A percentile compares a stretch with the other conserved stretches of the same genome.
phyloP scores from a whole-genome alignment of 257 asterid genomes.

The Gentiana straminea region DNA sequence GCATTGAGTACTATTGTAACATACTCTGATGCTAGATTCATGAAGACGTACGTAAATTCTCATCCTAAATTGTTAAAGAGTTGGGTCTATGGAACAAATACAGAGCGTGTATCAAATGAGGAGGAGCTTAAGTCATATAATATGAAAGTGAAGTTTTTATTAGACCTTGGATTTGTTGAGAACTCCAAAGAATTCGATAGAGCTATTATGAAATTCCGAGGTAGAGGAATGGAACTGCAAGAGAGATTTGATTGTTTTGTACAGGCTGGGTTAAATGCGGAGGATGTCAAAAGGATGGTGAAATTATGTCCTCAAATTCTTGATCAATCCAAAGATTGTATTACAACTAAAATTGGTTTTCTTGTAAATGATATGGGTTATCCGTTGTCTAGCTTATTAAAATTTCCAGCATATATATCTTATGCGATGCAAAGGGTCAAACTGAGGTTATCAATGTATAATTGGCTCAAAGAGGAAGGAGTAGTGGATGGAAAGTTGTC shows the following conservation, averaged over 20 bases:
- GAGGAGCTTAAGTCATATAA: conserved; percentile 12
- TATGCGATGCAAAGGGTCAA: conserved; percentile 41
- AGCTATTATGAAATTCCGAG: conserved; percentile 43
- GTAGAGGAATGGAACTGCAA: conserved; percentile 54
- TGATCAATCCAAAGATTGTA: conserved; percentile 40
- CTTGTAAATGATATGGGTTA: conserved; percentile 41
- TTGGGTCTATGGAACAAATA: conserved; percentile 39
- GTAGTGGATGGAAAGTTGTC: conserved; percentile 35
- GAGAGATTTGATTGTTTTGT: conserved; percentile 60
- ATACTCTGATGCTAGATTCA: too few species aligned
- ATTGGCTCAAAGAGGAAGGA: conserved; percentile 52
- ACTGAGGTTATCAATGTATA: conserved; percentile 42
- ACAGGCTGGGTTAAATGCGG: conserved; percentile 33
- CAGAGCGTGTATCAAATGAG: conserved; percentile 17
- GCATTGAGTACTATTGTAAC: too few species aligned
- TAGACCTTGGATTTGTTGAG: conserved; percentile 46
- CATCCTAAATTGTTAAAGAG: conserved; percentile 15
- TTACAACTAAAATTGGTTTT: conserved; percentile 36
- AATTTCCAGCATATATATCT: conserved; percentile 32
- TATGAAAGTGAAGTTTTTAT: conserved; percentile 47
- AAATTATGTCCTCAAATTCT: conserved; percentile 43
- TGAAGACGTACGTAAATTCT: too few species aligned
- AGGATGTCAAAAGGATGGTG: conserved; percentile 37
- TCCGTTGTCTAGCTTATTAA: conserved; percentile 28
- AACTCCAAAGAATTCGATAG: conserved; percentile 39